Evolutionary conservation across 106 monocot species (phyloP).

Genomic region (Allium fistulosum): DNA sequence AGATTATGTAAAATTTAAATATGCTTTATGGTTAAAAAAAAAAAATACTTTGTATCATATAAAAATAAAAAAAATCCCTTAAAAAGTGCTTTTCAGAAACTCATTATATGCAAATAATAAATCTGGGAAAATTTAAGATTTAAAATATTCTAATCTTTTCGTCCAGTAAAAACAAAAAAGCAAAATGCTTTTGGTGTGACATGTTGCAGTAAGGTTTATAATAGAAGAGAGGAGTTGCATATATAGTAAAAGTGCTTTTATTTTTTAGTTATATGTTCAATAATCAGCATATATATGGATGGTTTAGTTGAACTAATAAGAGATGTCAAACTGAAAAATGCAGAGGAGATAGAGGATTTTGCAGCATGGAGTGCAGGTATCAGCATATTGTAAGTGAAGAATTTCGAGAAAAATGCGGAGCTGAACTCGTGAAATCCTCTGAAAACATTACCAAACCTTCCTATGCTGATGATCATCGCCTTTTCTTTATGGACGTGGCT

Average conservation of each 20-base stretch:
- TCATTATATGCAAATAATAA: no score
- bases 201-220: no score
- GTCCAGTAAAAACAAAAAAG: neutral
- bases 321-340: neutral
- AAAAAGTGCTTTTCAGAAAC: no score
- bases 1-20: no score
- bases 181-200: neutral
- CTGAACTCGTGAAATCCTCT: slow-evolving; percentile 3
- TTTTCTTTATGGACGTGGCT: neutral
- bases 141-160: no score
- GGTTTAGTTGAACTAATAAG: neutral
- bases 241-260: neutral
- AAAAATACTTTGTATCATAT: no score
- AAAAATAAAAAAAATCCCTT: no score
- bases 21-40: no score
- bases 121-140: no score
- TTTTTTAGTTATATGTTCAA: neutral
- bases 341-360: slow-evolving; percentile 73
- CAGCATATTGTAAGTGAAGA: slow-evolving; percentile 48
- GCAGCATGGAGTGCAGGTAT: slow-evolving; percentile 58
- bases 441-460: slow-evolving; percentile 18
- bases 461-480: slow-evolving; percentile 5
- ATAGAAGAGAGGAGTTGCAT: no score
- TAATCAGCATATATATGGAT: neutral
- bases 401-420: slow-evolving; percentile 31